These are phyloP conservation scores for Chiua virens DNA, from an alignment of 768 basidiomycete genomes.

Conservation along the genomic window DNA sequence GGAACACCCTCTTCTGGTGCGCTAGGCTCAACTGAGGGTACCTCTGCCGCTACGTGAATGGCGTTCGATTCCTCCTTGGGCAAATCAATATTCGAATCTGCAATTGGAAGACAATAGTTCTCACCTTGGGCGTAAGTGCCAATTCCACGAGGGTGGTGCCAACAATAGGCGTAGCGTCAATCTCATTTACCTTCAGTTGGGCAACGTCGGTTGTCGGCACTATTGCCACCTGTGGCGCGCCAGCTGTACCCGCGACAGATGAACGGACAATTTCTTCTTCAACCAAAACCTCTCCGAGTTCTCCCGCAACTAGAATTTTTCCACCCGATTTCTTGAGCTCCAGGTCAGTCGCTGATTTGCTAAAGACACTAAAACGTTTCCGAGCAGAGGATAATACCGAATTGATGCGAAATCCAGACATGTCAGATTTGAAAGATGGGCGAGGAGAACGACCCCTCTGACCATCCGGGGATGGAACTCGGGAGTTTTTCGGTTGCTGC, in stretches of 20 bases:
- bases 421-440: conserved; percentile 45
- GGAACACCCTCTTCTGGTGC: conserved; percentile 9
- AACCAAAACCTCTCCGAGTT: conserved; percentile 67
- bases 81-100: conserved; percentile 3
- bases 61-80: conserved; percentile 3
- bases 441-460: conserved; percentile 38
- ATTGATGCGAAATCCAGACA: conserved; percentile 34
- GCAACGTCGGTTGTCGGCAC: conserved; percentile 19
- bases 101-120: background rate
- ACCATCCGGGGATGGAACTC: conserved; percentile 26
- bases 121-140: conserved; percentile 9
- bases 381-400: conserved; percentile 50
- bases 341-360: conserved; percentile 20
- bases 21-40: conserved; percentile 18
- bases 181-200: conserved; percentile 6
- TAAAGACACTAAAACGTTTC: conserved; percentile 69
- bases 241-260: conserved; percentile 12
- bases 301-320: conserved; percentile 50
- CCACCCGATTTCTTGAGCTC: conserved; percentile 30
- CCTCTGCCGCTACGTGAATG: conserved; percentile 1
- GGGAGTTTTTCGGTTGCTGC: conserved; percentile 27
- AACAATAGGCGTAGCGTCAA: conserved; percentile 1
- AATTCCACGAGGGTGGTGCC: background rate
- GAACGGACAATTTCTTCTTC: conserved; percentile 44
- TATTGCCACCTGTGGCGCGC: conserved; percentile 21